Evolutionary conservation across 441 rosid genomes (phyloP).

Genomic region (Cnidoscolus chayamansa): DNA sequence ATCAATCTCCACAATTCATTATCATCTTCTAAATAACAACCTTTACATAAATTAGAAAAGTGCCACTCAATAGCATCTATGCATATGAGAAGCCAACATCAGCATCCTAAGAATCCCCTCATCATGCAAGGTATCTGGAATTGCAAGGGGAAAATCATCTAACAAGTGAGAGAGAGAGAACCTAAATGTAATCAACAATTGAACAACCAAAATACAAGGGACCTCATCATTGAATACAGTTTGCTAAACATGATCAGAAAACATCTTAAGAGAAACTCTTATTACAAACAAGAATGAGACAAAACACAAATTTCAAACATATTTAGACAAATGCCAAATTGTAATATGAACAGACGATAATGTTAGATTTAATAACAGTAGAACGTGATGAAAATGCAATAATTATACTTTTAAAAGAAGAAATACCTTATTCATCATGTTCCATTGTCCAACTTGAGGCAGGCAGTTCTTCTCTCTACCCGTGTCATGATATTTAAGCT

Average conservation of each 20-base stretch:
- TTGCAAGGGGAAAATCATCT: too few species aligned
- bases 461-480: conserved; percentile 76
- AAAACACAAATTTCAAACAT: background rate
- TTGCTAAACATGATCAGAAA: background rate
- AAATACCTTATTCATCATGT: conserved; percentile 90
- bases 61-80: background rate
- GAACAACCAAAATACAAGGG: background rate
- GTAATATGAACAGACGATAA: background rate
- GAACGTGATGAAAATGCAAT: background rate
- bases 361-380: background rate
- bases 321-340: background rate
- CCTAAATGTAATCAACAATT: background rate
- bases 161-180: background rate
- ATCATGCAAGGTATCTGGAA: background rate
- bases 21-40: background rate
- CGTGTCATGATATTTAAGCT: conserved; percentile 96
- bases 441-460: conserved; percentile 94
- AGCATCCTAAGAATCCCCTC: background rate
- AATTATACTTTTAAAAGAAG: background rate
- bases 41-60: background rate
- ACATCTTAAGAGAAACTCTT: background rate
- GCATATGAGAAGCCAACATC: background rate
- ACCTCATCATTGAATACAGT: background rate
- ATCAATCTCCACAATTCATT: background rate
- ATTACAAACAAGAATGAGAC: background rate